A percentile compares a stretch with the other conserved stretches of the same genome.
Conservation (phyloP, 164 flowering plant species). For the Macadamia integrifolia region DNA sequence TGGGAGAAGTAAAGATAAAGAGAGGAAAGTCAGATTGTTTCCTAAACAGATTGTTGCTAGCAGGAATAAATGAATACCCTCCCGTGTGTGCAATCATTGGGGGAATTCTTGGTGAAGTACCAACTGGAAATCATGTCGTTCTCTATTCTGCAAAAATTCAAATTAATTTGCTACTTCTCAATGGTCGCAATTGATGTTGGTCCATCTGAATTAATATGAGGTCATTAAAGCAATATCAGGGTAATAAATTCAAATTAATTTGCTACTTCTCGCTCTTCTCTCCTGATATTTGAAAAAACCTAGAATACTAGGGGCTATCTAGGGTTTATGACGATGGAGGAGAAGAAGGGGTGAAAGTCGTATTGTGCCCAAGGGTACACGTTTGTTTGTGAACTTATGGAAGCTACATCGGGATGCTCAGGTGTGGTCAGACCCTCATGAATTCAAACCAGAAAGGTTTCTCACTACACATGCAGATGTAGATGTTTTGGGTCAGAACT, state of each 20-base stretch:
- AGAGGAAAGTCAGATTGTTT: conserved; percentile 50
- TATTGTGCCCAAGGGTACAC: too few species aligned
- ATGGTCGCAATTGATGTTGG: background rate
- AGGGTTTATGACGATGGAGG: too few species aligned
- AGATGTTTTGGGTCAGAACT: background rate
- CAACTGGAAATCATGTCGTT: background rate
- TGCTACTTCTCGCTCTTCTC: too few species aligned
- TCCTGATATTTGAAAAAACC: too few species aligned
- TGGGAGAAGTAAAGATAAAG: too few species aligned
- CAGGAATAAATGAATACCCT: conserved; percentile 59
- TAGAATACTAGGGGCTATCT: too few species aligned
- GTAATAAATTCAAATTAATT: too few species aligned
- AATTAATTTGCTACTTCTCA: background rate
- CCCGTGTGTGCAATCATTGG: conserved; percentile 94
- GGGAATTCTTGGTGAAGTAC: conserved; percentile 94
- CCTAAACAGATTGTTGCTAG: conserved; percentile 61
- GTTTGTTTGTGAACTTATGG: too few species aligned
- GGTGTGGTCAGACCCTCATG: background rate
- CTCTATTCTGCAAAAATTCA: background rate
- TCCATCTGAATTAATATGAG: conserved; percentile 44
- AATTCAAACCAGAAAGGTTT: background rate
- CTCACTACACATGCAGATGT: background rate
- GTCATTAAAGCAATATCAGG: conserved; percentile 93
- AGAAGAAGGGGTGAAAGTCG: too few species aligned
- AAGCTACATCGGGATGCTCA: background rate